Percentiles rank a stretch among this genome's conserved stretches.
Conservation (phyloP, 2,329 filamentous ascomycete species). For the Geosmithia morbida region DNA sequence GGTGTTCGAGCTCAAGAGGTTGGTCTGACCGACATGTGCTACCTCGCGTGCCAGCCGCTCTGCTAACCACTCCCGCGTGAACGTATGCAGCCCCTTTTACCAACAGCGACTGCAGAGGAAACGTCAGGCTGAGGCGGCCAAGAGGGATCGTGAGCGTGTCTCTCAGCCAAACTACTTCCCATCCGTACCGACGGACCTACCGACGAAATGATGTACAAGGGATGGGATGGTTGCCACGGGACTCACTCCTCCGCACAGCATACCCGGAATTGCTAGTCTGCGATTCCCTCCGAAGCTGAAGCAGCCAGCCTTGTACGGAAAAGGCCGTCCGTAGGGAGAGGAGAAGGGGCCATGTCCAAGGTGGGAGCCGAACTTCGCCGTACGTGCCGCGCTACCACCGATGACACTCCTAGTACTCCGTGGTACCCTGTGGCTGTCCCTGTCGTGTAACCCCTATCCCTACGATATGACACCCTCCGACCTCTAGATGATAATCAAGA, state of each 20-base stretch:
- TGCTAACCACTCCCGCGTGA: no score
- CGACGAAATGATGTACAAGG: constrained; percentile 9
- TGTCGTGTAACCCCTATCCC: no score
- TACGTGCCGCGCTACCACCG: neutral
- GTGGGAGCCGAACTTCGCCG: neutral
- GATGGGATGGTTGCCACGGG: no score
- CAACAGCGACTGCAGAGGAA: constrained; percentile 72
- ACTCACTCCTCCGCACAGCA: neutral
- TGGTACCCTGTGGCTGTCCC: no score
- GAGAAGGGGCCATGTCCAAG: neutral
- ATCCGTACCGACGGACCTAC: constrained; percentile 56
- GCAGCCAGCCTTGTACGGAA: no score
- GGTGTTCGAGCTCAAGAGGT: constrained; percentile 76
- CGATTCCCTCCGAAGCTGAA: no score
- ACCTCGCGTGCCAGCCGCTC: no score
- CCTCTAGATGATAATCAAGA: no score
- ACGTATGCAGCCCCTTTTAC: constrained; percentile 45
- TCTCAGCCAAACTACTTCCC: constrained; percentile 72
- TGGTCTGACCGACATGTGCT: constrained; percentile 4
- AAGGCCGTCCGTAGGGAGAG: no score
- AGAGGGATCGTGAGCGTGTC: constrained; percentile 66
- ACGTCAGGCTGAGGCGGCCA: constrained; percentile 37
- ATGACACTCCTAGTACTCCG: no score
- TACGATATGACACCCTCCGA: no score
- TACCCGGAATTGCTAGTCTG: no score